Conservation (phyloP, 1,284 basidiomycete species). For the Irpex sp. region DNA sequence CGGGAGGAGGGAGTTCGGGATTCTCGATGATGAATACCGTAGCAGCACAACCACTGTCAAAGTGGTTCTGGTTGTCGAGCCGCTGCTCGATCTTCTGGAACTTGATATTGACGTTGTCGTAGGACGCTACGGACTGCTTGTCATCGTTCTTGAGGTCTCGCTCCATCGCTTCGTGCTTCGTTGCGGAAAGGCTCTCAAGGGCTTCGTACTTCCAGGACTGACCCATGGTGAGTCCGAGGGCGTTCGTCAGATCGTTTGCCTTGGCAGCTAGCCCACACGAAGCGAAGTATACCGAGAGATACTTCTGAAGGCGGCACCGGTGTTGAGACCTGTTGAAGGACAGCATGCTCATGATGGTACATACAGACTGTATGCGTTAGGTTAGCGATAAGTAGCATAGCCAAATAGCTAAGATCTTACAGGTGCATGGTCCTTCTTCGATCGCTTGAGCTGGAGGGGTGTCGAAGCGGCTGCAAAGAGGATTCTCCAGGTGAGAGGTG, state of each 20-base stretch:
- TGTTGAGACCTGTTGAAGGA: slow-evolving; percentile 28
- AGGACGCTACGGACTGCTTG: slow-evolving; percentile 25
- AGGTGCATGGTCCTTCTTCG: slow-evolving; percentile 10
- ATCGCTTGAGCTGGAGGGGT: slow-evolving; percentile 15
- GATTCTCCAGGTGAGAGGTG: slow-evolving; percentile 22
- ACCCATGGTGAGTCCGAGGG: slow-evolving; percentile 26
- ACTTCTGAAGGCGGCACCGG: slow-evolving; percentile 24
- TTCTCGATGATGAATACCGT: slow-evolving; percentile 30
- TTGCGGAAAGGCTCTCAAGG: background rate
- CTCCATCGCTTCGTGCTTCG: background rate
- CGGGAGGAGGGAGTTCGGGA: slow-evolving; percentile 14
- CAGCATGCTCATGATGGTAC: slow-evolving; percentile 24
- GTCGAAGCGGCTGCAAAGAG: slow-evolving; percentile 18
- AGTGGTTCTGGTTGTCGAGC: slow-evolving; percentile 30
- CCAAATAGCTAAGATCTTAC: slow-evolving; percentile 26
- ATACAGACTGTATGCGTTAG: slow-evolving; percentile 9
- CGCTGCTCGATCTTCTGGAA: slow-evolving; percentile 34
- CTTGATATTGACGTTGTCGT: slow-evolving; percentile 37
- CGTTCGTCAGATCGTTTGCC: slow-evolving; percentile 24
- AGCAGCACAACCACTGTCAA: slow-evolving; percentile 32
- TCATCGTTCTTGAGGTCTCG: slow-evolving; percentile 11
- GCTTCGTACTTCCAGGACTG: slow-evolving; percentile 22
- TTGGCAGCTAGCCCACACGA: slow-evolving; percentile 22
- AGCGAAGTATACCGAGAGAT: slow-evolving; percentile 27
- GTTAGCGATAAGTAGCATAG: background rate